Base-by-base conservation (phyloP, 2,329 filamentous ascomycete genomes). In the Pseudocercospora fijiensis region DNA sequence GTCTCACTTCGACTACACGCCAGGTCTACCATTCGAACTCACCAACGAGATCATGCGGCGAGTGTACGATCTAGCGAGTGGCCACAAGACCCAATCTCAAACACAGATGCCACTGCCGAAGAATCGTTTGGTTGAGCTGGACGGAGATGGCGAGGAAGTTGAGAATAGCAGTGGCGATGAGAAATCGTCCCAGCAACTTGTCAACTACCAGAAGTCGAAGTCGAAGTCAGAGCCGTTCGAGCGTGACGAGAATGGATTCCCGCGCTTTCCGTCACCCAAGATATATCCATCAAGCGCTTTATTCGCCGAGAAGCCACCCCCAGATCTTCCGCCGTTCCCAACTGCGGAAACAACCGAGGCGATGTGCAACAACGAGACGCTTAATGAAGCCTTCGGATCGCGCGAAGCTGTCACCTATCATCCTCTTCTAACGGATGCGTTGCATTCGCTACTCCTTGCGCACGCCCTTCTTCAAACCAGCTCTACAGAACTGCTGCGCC, bases 381-480 rank as follows among this genome's bases (percentile, higher is more conserved):
- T 74, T 64, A 41, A 73, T 71, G 58, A 73, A 30, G 73, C 76
- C 16, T 77, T 79, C 45, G 76, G 77, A 55, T 81, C 78, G 58
- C 81, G 85, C 49, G 90, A 92, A 77, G 83, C 84, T 45, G 83
- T 91, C 27, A 95, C 90, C 0, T 95, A 91, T 74, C 91, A 96
- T 71, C 92, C 91, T 0, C 83, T 95, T 8, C 82, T 96, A 10
- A 87, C 87, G 6, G 91, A 96, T 68, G 89, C 89, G 0, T 83
- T 96, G 0, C 91, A 96, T 75, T 88, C 87, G 4, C 78, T 95
- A 1, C 85, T 96, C 8, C 84, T 96, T 45, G 90, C 88, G 69
- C 91, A 96, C 76, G 85, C 85, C n/a, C 85, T 96, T 9, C 78
- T 91, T 7, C 91, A 94, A 76, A 96, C 91, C 0, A 90, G 90